Evolutionary conservation across 495 filamentous ascomycete species (phyloP).

Genomic region (Trichoderma parareesei): DNA sequence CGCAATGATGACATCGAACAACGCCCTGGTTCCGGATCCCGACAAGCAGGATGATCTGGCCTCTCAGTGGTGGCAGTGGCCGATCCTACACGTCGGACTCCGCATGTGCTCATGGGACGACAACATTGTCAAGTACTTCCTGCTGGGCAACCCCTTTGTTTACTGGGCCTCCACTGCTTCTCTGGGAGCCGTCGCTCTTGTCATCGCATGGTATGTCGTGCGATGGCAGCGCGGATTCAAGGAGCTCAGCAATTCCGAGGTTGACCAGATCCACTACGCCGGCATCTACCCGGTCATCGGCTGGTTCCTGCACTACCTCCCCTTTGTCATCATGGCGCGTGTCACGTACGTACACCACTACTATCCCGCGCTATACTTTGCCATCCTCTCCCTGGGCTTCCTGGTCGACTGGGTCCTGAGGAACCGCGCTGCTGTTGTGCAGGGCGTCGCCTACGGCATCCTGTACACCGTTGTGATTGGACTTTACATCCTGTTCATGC

Average conservation of each 20-base stretch:
- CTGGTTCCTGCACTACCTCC: constrained; percentile 93
- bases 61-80: constrained; percentile 98
- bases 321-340: constrained; percentile 94
- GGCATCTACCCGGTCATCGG: constrained; percentile 87
- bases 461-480: constrained; percentile 67
- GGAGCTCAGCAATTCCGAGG: constrained; percentile 68
- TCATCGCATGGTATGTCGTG: constrained; percentile 77
- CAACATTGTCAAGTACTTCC: constrained; percentile 91
- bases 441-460: constrained; percentile 56
- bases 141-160: constrained; percentile 90
- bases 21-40: constrained; percentile 92
- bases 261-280: constrained; percentile 90
- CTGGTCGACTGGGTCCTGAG: constrained; percentile 73
- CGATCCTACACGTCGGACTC: constrained; percentile 85
- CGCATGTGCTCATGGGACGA: constrained; percentile 99
- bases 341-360: constrained; percentile 99
- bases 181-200: constrained; percentile 59
- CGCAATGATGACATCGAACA: constrained; percentile 99
- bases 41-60: constrained; percentile 98
- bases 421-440: constrained; percentile 48
- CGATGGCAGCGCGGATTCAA: constrained; percentile 94
- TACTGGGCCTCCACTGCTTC: constrained; percentile 89
- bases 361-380: constrained; percentile 97
- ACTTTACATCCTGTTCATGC: constrained; percentile 81
- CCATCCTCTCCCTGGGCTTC: constrained; percentile 85